phyloP scores from a whole-genome alignment of 2,329 filamentous ascomycete species.

The Thelonectria discophora region DNA sequence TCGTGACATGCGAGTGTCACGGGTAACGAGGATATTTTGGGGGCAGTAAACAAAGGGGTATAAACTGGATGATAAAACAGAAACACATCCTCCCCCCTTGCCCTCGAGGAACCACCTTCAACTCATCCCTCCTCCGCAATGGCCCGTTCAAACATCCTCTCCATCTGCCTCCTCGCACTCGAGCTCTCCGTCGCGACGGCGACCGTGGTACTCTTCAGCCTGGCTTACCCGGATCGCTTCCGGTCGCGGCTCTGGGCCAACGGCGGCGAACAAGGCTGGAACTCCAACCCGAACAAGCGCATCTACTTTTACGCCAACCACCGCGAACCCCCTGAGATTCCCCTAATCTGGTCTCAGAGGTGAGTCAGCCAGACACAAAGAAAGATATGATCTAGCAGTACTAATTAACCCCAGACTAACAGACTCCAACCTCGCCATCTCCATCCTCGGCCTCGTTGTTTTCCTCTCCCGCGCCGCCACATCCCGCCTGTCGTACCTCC shows the following conservation, averaged over 20 bases:
- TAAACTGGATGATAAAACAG: too few species aligned
- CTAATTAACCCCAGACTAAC: conserved; percentile 31
- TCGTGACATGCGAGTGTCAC: not conserved
- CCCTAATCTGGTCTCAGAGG: conserved; percentile 42
- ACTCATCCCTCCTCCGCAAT: conserved; percentile 11
- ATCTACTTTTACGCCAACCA: conserved; percentile 46
- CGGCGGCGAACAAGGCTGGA: conserved; percentile 43
- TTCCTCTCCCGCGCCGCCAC: conserved; percentile 39
- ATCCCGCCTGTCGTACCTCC: conserved; percentile 35
- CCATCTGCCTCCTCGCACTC: conserved; percentile 24
- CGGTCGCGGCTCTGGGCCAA: conserved; percentile 42
- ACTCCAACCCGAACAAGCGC: conserved; percentile 42
- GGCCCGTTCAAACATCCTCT: conserved; percentile 17
- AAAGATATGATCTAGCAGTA: too few species aligned
- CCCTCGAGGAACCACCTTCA: too few species aligned
- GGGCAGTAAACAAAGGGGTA: too few species aligned
- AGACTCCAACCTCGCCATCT: conserved; percentile 43
- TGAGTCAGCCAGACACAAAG: conserved; percentile 11
- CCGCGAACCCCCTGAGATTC: conserved; percentile 41
- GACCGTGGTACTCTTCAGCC: conserved; percentile 32
- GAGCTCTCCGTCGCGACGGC: conserved; percentile 31
- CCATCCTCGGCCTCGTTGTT: conserved; percentile 43
- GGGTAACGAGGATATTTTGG: too few species aligned
- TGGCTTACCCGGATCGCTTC: conserved; percentile 38
- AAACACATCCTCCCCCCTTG: too few species aligned